Conservation (phyloP, 1,284 basidiomycete genomes). For the Fomitopsis schrenkii region DNA sequence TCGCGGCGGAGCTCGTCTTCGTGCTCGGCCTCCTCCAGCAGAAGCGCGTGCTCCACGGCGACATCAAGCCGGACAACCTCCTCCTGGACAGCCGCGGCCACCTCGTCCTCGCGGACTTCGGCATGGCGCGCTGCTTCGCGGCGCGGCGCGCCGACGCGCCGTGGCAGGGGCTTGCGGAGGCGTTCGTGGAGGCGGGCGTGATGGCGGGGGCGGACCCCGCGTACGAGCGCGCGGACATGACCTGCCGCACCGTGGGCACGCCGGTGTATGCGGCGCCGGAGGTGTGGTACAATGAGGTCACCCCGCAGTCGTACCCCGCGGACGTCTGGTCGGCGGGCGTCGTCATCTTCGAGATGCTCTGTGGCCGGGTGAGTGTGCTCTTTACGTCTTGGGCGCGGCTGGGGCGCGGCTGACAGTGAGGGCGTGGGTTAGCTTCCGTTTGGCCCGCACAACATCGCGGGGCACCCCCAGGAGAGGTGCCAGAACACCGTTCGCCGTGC, state of each 20-base stretch:
- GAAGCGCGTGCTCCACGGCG: slow-evolving; percentile 29
- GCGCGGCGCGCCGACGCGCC: not conserved
- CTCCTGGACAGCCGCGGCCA: slow-evolving; percentile 21
- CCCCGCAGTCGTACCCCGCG: slow-evolving; percentile 44
- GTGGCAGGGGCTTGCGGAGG: not conserved
- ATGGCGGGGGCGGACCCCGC: not conserved
- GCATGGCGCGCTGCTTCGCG: not conserved
- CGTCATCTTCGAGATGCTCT: slow-evolving; percentile 56
- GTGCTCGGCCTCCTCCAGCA: slow-evolving; percentile 7
- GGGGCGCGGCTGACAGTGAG: not conserved
- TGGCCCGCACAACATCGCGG: not conserved
- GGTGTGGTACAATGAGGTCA: slow-evolving; percentile 31
- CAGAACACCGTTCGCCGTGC: not conserved
- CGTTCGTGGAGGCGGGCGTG: not conserved
- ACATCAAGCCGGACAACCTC: slow-evolving; percentile 53
- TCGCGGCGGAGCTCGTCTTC: slow-evolving; percentile 24
- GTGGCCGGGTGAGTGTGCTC: slow-evolving; percentile 27
- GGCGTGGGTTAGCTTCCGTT: not conserved
- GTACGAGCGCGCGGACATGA: not conserved
- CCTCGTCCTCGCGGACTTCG: not conserved
- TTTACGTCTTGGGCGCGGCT: not conserved
- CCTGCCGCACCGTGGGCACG: not conserved
- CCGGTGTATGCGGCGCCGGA: not conserved
- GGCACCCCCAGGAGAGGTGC: not conserved
- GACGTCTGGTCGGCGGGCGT: slow-evolving; percentile 42